phyloP scores from a whole-genome alignment of 139 green algal genomes.

The Trebouxia sp. region DNA sequence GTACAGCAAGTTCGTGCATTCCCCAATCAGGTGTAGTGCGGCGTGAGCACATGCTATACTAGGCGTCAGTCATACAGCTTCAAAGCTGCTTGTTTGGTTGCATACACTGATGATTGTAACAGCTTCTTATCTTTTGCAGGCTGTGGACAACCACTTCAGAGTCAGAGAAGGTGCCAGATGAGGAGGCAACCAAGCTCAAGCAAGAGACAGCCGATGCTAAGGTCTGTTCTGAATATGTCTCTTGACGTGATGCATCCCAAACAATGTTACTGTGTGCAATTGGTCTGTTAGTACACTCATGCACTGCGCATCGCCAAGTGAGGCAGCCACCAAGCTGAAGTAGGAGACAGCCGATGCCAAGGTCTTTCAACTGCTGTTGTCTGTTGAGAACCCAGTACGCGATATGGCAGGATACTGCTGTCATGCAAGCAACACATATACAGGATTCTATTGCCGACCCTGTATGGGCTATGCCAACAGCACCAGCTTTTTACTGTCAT shows the following conservation, averaged over 20 bases:
- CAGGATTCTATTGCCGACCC: too few species aligned
- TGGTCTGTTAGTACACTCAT: background rate
- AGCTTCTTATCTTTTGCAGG: background rate
- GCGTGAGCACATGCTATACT: too few species aligned
- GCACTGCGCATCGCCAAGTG: conserved; percentile 66
- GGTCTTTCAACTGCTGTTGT: too few species aligned
- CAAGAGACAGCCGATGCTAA: conserved; percentile 76
- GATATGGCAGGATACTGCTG: too few species aligned
- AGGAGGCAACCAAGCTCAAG: conserved; percentile 75
- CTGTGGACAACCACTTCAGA: conserved; percentile 1
- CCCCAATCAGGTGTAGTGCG: conserved; percentile 96
- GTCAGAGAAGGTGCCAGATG: conserved; percentile 72
- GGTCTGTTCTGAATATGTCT: background rate
- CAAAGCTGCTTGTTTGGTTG: background rate
- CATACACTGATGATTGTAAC: background rate
- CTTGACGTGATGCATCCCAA: background rate
- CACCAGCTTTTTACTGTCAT: too few species aligned
- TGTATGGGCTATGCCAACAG: too few species aligned
- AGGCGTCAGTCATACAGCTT: background rate
- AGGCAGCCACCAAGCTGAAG: conserved; percentile 75
- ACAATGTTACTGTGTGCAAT: background rate
- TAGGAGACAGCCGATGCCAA: conserved; percentile 76
- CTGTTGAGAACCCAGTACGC: too few species aligned
- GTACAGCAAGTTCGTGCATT: conserved; percentile 99
- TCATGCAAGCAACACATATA: too few species aligned